Evolutionary conservation across 2,329 filamentous ascomycete species (phyloP), one percentile per base, ranked within the genome.

Genomic region (Neurospora sp.): DNA sequence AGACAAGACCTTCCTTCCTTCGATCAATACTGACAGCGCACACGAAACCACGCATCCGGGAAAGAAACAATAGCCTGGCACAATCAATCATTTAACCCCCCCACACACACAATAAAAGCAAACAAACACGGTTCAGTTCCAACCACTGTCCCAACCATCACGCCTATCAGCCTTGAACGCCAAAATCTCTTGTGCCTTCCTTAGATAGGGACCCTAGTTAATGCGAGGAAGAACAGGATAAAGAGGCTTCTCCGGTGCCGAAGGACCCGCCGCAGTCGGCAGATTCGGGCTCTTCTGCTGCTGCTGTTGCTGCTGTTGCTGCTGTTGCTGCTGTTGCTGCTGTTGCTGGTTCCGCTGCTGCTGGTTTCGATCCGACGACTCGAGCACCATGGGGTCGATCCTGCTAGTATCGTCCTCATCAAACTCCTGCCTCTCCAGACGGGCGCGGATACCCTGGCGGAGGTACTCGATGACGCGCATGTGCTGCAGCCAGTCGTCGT

Each of bases 401-500:
- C 76, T 78, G 66, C 70, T 76, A 66, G 76, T 77, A 71, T 78
- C 43, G 66, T 73, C 72, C 10, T 72, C 76, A 4, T 80, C 79
- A 73, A 85, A 90, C 69, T 89, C 85, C 73, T 82, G 82, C 40
- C 82, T 82, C 69, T 87, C 82, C n/a, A 90, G 82, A 39, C 87
- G 84, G 11, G 85, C 81, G 66, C 82, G 83, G 68, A 91, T 82
- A 72, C 87, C 86, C 72, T 86, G 84, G 46, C 87, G 83, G 43
- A 91, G 83, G 62, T 82, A 84, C 80, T 90, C 89, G 68, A 90
- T 88, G 68, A 86, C 83, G 42, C 88, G 87, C 77, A 90, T 86
- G 76, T 90, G 89, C 78, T 89, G 87, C 13, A 90, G 80, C 88
- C 88, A 90, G 70, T 83, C 82, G 75, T 90, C 88, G 77, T 90